Evolutionary conservation across 2,329 filamentous ascomycete genomes (phyloP).

Genomic region (Ceratocystis alfenasii): DNA sequence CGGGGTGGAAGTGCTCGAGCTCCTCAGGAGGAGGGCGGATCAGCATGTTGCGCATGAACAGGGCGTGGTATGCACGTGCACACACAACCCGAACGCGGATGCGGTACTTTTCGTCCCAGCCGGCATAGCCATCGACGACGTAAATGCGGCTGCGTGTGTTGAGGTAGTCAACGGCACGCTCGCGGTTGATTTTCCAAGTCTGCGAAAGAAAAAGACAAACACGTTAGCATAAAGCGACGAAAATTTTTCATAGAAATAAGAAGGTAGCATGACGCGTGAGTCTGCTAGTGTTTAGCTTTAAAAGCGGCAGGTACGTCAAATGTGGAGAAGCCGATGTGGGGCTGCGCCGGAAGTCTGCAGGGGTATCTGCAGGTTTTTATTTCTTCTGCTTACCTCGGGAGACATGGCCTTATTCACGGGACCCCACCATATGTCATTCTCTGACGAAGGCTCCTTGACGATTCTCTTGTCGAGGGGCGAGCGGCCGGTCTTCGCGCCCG

Average conservation of each 20-base stretch:
- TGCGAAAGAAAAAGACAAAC: slow-evolving; percentile 32
- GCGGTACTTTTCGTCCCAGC: slow-evolving; percentile 97
- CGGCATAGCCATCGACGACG: slow-evolving; percentile 91
- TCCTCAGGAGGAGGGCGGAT: slow-evolving; percentile 86
- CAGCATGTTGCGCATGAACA: slow-evolving; percentile 99
- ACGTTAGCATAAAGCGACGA: not conserved
- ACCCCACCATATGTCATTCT: slow-evolving; percentile 96
- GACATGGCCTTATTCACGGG: slow-evolving; percentile 99
- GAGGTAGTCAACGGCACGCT: slow-evolving; percentile 96
- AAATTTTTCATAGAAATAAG: not conserved
- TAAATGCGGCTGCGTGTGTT: slow-evolving; percentile 99
- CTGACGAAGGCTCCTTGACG: slow-evolving; percentile 78
- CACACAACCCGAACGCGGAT: slow-evolving; percentile 97
- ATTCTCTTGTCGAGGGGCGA: slow-evolving; percentile 96
- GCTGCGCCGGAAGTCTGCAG: not conserved
- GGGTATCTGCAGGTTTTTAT: not conserved
- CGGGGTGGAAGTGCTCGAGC: slow-evolving; percentile 93
- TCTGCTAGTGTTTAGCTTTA: not conserved
- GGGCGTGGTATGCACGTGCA: slow-evolving; percentile 95
- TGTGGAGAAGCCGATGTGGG: slow-evolving; percentile 14
- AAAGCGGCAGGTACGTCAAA: slow-evolving; percentile 17
- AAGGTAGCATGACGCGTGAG: not conserved
- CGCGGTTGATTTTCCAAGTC: slow-evolving; percentile 99
- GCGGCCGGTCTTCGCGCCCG: slow-evolving; percentile 92
- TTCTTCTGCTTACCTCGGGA: slow-evolving; percentile 57